These are phyloP conservation scores for Naegleria fowleri DNA, from an alignment of 208 protist genomes.

Conservation along the genomic window DNA sequence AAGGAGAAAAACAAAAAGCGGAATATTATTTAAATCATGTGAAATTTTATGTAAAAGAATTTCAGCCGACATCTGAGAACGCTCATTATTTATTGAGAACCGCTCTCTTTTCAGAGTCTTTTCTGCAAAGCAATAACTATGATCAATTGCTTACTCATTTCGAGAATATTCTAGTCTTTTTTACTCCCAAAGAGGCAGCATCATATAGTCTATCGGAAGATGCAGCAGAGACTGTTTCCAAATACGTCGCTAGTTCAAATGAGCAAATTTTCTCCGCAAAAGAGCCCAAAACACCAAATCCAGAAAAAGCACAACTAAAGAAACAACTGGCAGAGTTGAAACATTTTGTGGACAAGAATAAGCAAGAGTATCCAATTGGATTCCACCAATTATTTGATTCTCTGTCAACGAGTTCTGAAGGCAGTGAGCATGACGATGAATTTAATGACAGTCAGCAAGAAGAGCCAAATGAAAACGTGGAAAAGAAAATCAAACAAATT, in stretches of 20 bases:
- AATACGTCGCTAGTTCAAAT: neutral
- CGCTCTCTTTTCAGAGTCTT: neutral
- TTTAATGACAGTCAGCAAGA: too few relatives aligned
- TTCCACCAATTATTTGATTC: too few relatives aligned
- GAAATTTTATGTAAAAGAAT: neutral
- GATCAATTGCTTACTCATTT: neutral
- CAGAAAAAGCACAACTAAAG: neutral
- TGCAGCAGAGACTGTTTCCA: neutral
- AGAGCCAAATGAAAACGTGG: neutral
- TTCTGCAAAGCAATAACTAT: neutral
- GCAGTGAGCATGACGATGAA: too few relatives aligned
- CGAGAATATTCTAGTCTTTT: neutral
- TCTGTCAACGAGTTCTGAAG: too few relatives aligned
- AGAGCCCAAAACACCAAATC: neutral
- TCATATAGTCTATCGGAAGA: neutral
- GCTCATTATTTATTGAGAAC: neutral
- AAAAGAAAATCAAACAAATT: neutral
- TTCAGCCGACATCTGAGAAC: neutral
- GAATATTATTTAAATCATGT: slow-evolving; percentile 2
- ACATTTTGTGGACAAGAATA: too few relatives aligned
- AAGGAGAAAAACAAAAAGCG: neutral
- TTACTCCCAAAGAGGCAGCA: neutral
- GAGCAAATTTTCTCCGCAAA: neutral
- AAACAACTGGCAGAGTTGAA: too few relatives aligned
- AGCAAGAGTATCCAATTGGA: too few relatives aligned